phyloP scores from a whole-genome alignment of 2,329 filamentous ascomycete species.

The Teratosphaeria nubilosa region DNA sequence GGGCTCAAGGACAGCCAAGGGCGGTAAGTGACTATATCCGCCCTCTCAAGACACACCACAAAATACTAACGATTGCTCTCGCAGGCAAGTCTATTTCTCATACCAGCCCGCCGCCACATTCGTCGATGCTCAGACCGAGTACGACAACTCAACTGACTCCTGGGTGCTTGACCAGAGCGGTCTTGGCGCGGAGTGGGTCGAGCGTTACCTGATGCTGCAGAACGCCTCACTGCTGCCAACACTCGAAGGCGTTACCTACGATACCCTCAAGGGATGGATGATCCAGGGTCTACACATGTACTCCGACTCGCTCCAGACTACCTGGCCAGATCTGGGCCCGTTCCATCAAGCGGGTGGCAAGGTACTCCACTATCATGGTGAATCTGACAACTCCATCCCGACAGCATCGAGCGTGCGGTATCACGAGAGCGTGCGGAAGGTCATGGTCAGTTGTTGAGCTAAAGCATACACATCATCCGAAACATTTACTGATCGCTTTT shows the following conservation, averaged over 20 bases:
- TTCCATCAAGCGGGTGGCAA: conserved; percentile 41
- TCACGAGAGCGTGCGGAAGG: conserved; percentile 42
- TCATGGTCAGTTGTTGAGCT: conserved; percentile 28
- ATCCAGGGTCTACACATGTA: conserved; percentile 39
- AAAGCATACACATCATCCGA: no score
- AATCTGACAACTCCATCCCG: conserved; percentile 45
- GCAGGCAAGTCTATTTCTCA: conserved; percentile 32
- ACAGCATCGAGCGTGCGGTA: conserved; percentile 46
- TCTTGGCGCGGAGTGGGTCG: conserved; percentile 32
- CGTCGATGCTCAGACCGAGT: conserved; percentile 27
- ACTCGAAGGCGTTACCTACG: conserved; percentile 44
- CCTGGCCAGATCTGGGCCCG: conserved; percentile 39
- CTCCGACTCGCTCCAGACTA: conserved; percentile 44
- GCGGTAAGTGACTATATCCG: conserved; percentile 1
- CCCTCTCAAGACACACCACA: conserved; percentile 34
- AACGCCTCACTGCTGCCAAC: conserved; percentile 31
- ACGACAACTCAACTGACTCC: conserved; percentile 23
- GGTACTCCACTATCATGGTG: conserved; percentile 49
- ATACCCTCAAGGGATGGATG: conserved; percentile 48
- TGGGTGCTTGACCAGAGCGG: conserved; percentile 26
- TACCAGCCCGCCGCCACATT: conserved; percentile 23
- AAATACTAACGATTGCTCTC: conserved; percentile 18
- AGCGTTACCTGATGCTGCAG: conserved; percentile 33
- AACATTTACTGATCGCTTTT: no score
- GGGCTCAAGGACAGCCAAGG: conserved; percentile 32